Evolutionary conservation across 345 rosid species (phyloP).

Genomic region (Sisymbrium irio): DNA sequence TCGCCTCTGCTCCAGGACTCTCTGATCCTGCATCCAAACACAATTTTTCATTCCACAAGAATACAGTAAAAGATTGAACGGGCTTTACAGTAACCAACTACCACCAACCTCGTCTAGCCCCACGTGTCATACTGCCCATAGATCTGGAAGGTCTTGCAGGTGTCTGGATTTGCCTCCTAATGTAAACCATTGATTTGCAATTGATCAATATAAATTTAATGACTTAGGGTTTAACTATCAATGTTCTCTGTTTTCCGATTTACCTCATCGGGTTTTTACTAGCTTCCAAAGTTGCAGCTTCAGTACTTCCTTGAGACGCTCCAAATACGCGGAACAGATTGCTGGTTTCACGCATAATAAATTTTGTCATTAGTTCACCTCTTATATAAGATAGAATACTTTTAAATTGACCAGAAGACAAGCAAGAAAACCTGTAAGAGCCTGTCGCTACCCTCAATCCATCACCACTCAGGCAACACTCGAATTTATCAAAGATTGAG

Average conservation of each 20-base stretch:
- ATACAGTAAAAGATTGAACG: not conserved
- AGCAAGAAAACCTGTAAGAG: conserved; percentile 75
- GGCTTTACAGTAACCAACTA: not conserved
- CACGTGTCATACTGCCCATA: conserved; percentile 88
- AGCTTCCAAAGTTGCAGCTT: conserved; percentile 96
- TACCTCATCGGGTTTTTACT: conserved; percentile 99
- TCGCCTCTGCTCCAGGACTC: conserved; percentile 70
- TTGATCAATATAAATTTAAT: not conserved
- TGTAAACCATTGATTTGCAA: conserved; percentile 8
- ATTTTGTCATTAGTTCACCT: not conserved
- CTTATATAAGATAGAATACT: not conserved
- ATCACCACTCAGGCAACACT: conserved; percentile 95
- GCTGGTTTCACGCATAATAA: conserved; percentile 42
- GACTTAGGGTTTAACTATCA: not conserved
- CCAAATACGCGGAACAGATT: conserved; percentile 97
- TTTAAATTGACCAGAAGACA: conserved; percentile 18
- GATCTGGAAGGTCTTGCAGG: conserved; percentile 93
- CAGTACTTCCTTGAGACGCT: conserved; percentile 68
- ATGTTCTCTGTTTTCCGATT: not conserved
- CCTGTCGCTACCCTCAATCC: conserved; percentile 96
- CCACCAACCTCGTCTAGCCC: conserved; percentile 83
- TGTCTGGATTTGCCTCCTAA: conserved; percentile 73
- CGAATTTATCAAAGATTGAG: conserved; percentile 98
- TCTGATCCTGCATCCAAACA: conserved; percentile 69
- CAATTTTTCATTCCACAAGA: conserved; percentile 3